Evolutionary conservation across 768 basidiomycete genomes (phyloP).

Genomic region (Lactifluus volemus): DNA sequence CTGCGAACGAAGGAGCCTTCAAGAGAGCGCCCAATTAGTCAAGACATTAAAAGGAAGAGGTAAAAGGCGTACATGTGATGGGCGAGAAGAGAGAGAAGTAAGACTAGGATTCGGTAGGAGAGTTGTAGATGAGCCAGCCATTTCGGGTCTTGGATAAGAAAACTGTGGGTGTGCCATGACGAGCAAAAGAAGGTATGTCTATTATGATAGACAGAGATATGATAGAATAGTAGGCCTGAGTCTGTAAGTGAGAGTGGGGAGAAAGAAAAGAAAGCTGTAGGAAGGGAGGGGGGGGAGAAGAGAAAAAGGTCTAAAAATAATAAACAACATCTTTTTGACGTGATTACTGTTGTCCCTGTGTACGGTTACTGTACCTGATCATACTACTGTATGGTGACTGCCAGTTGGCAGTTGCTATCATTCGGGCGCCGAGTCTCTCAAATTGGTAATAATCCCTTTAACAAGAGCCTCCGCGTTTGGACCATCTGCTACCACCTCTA

Average conservation of each 20-base stretch:
- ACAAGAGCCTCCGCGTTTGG: constrained; percentile 49
- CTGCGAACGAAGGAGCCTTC: constrained; percentile 12
- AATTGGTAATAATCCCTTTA: background rate
- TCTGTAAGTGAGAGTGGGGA: background rate
- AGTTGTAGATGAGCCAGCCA: constrained; percentile 11
- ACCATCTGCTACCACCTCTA: constrained; percentile 46
- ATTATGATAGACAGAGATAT: background rate
- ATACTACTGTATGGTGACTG: no score
- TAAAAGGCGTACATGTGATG: background rate
- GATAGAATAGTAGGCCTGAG: background rate
- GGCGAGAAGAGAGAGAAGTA: background rate
- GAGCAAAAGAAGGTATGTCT: background rate
- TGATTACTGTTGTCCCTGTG: no score
- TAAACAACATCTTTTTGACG: no score
- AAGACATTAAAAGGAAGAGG: background rate
- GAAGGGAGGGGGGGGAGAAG: no score
- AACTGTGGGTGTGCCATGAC: background rate
- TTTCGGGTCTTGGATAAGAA: constrained; percentile 11
- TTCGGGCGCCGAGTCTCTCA: background rate
- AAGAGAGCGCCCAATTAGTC: background rate
- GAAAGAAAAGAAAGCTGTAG: background rate
- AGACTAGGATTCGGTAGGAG: constrained; percentile 5
- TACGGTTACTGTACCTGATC: no score
- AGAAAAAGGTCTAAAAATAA: no score
- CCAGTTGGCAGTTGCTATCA: no score